Evolutionary conservation across 2,329 filamentous ascomycete species (phyloP).

Genomic region (Pezizomycotina sp.): DNA sequence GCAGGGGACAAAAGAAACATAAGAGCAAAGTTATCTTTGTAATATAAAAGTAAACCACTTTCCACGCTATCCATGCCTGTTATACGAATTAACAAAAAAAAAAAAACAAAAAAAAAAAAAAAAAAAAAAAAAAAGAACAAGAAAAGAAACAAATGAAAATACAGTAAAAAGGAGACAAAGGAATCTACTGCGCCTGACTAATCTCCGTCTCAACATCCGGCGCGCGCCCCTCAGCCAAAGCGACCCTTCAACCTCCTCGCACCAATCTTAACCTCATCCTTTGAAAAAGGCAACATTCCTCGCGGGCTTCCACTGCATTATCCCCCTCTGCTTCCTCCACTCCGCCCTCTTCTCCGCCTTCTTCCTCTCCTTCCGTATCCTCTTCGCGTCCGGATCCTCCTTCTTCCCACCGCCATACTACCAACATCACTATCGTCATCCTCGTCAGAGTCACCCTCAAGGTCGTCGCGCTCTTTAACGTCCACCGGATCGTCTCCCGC

Average conservation of each 20-base stretch:
- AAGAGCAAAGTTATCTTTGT: too few species aligned
- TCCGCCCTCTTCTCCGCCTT: conserved; percentile 36
- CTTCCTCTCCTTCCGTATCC: conserved; percentile 24
- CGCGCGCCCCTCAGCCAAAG: conserved; percentile 58
- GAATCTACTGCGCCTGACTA: conserved; percentile 12
- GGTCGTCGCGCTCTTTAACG: conserved; percentile 23
- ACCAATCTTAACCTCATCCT: conserved; percentile 69
- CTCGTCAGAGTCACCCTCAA: conserved; percentile 26
- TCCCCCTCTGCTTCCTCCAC: conserved; percentile 60
- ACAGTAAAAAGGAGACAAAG: neutral
- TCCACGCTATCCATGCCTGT: too few species aligned
- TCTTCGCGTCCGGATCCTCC: conserved; percentile 18
- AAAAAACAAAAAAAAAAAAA: conserved; percentile 1
- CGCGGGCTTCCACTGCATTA: conserved; percentile 93
- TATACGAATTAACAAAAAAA: too few species aligned
- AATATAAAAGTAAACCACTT: too few species aligned
- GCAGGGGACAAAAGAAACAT: too few species aligned
- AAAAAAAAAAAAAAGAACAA: neutral
- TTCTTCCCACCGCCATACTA: conserved; percentile 6
- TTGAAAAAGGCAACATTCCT: conserved; percentile 69
- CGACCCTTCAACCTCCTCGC: conserved; percentile 59
- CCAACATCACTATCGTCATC: conserved; percentile 27
- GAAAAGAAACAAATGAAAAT: neutral
- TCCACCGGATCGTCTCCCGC: conserved; percentile 19
- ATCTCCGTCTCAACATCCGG: conserved; percentile 72